These are phyloP conservation scores for Cylindrotheca fusiformis DNA, from an alignment of 108 stramenopile species.

Conservation along the genomic window DNA sequence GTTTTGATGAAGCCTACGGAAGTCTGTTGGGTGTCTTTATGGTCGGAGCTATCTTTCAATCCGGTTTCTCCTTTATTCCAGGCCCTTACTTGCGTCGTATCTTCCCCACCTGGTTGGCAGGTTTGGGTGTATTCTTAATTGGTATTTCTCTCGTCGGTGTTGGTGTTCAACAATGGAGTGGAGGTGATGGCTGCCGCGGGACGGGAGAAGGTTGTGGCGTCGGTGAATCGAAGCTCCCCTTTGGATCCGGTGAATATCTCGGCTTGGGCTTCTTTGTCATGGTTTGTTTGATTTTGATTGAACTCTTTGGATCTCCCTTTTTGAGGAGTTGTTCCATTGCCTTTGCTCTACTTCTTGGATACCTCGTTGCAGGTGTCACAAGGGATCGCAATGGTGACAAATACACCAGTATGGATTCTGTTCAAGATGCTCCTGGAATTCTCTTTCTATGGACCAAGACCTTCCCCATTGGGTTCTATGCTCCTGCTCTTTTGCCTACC, in stretches of 20 bases:
- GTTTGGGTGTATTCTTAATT: conserved; percentile 44
- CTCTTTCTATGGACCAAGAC: conserved; percentile 52
- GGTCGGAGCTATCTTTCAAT: conserved; percentile 37
- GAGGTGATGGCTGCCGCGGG: conserved; percentile 43
- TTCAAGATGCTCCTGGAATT: conserved; percentile 26
- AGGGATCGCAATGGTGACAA: conserved; percentile 18
- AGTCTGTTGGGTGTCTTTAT: conserved; percentile 47
- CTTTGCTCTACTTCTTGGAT: conserved; percentile 34
- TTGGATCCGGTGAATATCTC: conserved; percentile 20
- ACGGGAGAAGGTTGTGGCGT: conserved; percentile 17
- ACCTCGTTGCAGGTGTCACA: conserved; percentile 25
- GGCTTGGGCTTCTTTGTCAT: conserved; percentile 43
- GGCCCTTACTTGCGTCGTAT: conserved; percentile 23
- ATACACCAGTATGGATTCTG: conserved; percentile 25
- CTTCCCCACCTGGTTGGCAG: conserved; percentile 41
- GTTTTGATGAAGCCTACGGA: conserved; percentile 42
- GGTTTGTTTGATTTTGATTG: conserved; percentile 32
- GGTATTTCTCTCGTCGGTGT: conserved; percentile 43
- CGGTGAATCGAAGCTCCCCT: conserved; percentile 23
- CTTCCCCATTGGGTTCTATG: conserved; percentile 43
- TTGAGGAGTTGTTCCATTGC: conserved; percentile 27
- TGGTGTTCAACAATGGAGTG: conserved; percentile 47
- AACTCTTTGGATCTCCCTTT: conserved; percentile 32
- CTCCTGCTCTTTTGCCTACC: conserved; percentile 42
- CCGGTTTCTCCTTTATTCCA: conserved; percentile 31